These are phyloP conservation scores for Rhizophora mangle DNA, from an alignment of 345 rosid genomes.

Conservation along the genomic window DNA sequence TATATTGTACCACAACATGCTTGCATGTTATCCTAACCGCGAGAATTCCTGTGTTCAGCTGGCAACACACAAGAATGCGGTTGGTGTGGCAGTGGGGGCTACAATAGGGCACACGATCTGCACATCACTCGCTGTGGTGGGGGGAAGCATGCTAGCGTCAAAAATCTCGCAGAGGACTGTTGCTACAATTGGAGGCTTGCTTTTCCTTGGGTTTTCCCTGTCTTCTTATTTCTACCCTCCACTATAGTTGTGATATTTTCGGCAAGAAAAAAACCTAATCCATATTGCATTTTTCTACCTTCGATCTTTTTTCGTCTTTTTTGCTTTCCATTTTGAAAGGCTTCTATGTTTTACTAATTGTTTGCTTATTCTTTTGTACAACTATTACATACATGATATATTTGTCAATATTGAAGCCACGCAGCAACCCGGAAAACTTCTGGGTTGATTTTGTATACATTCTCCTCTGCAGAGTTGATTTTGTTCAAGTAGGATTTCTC, in stretches of 20 bases:
- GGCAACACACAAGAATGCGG: slow-evolving; percentile 90
- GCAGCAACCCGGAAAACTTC: too few relatives aligned
- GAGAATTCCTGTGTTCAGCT: slow-evolving; percentile 46
- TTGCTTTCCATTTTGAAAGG: too few relatives aligned
- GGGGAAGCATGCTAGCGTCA: slow-evolving; percentile 97
- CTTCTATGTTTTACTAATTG: too few relatives aligned
- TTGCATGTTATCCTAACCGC: background rate
- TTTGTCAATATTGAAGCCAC: too few relatives aligned
- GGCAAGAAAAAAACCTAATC: slow-evolving; percentile 19
- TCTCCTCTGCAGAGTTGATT: too few relatives aligned
- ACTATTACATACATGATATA: too few relatives aligned
- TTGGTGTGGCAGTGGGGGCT: slow-evolving; percentile 95
- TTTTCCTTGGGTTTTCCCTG: slow-evolving; percentile 83
- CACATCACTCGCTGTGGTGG: slow-evolving; percentile 91
- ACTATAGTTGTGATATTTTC: slow-evolving; percentile 35
- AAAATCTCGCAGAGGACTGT: slow-evolving; percentile 94
- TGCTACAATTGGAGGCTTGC: slow-evolving; percentile 87
- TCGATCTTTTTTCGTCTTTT: too few relatives aligned
- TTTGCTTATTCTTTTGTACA: too few relatives aligned
- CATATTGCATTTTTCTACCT: background rate
- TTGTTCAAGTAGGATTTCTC: too few relatives aligned
- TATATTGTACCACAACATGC: background rate
- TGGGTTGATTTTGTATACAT: too few relatives aligned
- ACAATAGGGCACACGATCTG: slow-evolving; percentile 80
- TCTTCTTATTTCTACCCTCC: slow-evolving; percentile 98